phyloP scores from a whole-genome alignment of 176 grass and related monocot species.

The Lolium perenne region DNA sequence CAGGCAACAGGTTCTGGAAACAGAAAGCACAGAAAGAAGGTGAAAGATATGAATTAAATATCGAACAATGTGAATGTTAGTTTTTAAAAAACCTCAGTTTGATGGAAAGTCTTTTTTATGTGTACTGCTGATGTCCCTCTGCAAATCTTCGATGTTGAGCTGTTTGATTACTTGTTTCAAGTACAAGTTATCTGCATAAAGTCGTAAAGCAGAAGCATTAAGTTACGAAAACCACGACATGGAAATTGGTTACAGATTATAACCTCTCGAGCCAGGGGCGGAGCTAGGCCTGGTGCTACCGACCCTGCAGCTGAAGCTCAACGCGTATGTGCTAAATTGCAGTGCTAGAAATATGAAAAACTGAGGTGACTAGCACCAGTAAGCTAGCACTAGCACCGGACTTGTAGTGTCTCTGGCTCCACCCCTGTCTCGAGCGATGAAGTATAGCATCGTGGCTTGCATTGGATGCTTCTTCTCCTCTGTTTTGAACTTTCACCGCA shows the following conservation, averaged over 20 bases:
- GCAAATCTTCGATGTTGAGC: slow-evolving; percentile 59
- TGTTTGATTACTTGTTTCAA: slow-evolving; percentile 79
- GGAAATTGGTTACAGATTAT: slow-evolving; percentile 22
- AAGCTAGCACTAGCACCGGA: no score
- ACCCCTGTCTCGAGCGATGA: slow-evolving; percentile 29
- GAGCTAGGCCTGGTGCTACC: no score
- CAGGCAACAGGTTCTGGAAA: slow-evolving; percentile 34
- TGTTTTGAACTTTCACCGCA: slow-evolving; percentile 78
- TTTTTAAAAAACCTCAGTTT: slow-evolving; percentile 46
- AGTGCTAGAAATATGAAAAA: no score
- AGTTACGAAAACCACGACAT: slow-evolving; percentile 3
- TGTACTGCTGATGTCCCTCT: slow-evolving; percentile 19
- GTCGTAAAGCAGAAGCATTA: slow-evolving; percentile 13
- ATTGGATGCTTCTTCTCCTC: slow-evolving; percentile 78
- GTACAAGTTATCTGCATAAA: slow-evolving; percentile 67
- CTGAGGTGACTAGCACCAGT: no score
- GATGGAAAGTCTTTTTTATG: slow-evolving; percentile 37
- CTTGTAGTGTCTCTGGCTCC: no score
- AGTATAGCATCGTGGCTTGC: slow-evolving; percentile 67
- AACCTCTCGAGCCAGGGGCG: slow-evolving; percentile 43
- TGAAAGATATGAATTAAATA: slow-evolving; percentile 1
- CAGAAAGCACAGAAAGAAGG: neutral
- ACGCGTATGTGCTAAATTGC: no score
- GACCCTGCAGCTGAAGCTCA: no score
- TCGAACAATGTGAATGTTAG: neutral